Percentiles rank a stretch among this genome's conserved stretches.
phyloP scores from a whole-genome alignment of 164 flowering plant genomes.

The Sedum album region DNA sequence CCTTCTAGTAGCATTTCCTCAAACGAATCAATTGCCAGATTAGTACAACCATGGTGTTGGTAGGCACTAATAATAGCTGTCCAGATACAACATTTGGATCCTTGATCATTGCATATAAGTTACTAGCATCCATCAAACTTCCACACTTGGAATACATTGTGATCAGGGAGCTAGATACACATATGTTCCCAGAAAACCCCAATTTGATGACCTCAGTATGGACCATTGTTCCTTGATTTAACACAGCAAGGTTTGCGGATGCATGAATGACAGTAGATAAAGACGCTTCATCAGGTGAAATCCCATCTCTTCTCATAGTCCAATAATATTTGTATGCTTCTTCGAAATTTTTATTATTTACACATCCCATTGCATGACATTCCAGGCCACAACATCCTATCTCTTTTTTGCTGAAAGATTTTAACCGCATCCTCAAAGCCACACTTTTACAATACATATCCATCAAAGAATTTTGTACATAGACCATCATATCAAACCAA shows the following conservation, averaged over 20 bases:
- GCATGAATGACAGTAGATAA: constrained; percentile 47
- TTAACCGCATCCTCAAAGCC: constrained; percentile 25
- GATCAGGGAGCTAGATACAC: constrained; percentile 39
- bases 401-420: constrained; percentile 24
- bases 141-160: constrained; percentile 64
- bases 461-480: constrained; percentile 41
- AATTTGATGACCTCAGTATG: constrained; percentile 42
- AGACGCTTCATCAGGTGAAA: constrained; percentile 41
- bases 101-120: constrained; percentile 34
- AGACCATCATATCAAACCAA: constrained; percentile 22
- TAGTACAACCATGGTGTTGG: constrained; percentile 50
- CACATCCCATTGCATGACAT: constrained; percentile 47
- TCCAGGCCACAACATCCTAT: constrained; percentile 53
- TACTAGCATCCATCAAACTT: constrained; percentile 35
- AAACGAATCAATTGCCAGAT: constrained; percentile 37
- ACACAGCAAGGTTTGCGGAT: constrained; percentile 37
- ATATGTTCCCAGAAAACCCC: constrained; percentile 30
- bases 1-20: constrained; percentile 41
- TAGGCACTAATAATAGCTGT: constrained; percentile 53
- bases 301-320: constrained; percentile 44
- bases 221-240: constrained; percentile 37
- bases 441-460: constrained; percentile 60
- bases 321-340: constrained; percentile 44
- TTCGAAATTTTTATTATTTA: constrained; percentile 31
- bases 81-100: constrained; percentile 48